Evolutionary conservation across 2,329 filamentous ascomycete species (phyloP), one percentile per base, ranked within the genome.

Genomic region (Cytospora piceae): DNA sequence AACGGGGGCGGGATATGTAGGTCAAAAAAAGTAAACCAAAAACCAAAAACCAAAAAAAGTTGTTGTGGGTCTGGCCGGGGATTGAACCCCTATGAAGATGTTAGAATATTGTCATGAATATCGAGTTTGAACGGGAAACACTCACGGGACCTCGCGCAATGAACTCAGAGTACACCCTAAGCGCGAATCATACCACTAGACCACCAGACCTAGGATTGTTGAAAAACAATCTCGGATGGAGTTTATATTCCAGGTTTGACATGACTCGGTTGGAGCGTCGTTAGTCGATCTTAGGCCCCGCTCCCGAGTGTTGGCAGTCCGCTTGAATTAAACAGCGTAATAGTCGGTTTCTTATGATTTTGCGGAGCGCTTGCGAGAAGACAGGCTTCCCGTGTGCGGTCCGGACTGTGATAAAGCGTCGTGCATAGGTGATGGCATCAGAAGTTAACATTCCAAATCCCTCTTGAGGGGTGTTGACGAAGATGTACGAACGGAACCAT

Each of bases 141-240:
- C 42, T 46, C n/a, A 37, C 63, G 63, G 63, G 63, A 42, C 63
- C 63, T 65, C 63, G 49, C 52, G 58, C 63, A 65, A 42, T 57
- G 24, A 46, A 24, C 15, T 58, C 42, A 62, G 53, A 51, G 58
- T 61, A 29, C 3, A 7, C 63, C 63, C 63, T 65, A 65, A 65
- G 63, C 58, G 54, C 37, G 63, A 61, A 65, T 65, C 63, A 65
- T 65, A 65, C 63, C 63, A 61, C 63, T 65, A 65, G 63, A 65
- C 63, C 63, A 65, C 58, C 56, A 65, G 58, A 61, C 58, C 63
- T 58, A 24, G 31, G 53, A 14, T 54, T 12, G 29, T 20, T 54
- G 22, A 32, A 49, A 54, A 6, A 17, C 34, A 11, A 37, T 14
- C 11, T 15, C 12, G 34, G 12, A 2, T 12, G 9, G n/a, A n/a